These are phyloP conservation scores for Bipolaris victoriae DNA, from an alignment of 2,329 filamentous ascomycete genomes.

Conservation along the genomic window DNA sequence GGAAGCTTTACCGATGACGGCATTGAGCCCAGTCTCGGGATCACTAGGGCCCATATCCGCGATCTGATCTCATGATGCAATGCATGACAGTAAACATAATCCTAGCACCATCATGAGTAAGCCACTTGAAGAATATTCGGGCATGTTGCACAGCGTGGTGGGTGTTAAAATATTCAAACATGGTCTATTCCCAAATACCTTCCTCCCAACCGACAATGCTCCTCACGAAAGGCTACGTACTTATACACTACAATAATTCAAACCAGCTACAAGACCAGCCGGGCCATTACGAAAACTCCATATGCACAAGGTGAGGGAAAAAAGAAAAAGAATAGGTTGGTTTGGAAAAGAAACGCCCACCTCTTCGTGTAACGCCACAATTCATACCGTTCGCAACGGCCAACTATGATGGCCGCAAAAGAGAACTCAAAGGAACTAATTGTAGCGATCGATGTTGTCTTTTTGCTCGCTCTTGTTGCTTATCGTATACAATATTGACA, in stretches of 20 bases:
- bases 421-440: neutral
- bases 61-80: constrained; percentile 9
- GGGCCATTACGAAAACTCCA: constrained; percentile 7
- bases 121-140: neutral
- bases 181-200: constrained; percentile 19
- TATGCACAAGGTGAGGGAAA: constrained; percentile 22
- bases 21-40: constrained; percentile 24
- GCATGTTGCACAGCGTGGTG: neutral
- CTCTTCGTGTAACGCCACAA: constrained; percentile 11
- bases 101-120: neutral
- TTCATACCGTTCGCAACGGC: constrained; percentile 7
- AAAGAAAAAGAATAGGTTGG: constrained; percentile 11
- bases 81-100: neutral
- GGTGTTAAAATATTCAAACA: constrained; percentile 2
- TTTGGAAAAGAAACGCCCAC: constrained; percentile 2
- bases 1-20: constrained; percentile 37
- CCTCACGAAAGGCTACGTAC: constrained; percentile 15
- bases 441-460: neutral
- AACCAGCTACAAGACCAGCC: constrained; percentile 7
- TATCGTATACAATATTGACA: constrained; percentile 6
- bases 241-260: constrained; percentile 20
- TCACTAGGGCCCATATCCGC: constrained; percentile 17
- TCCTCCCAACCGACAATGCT: constrained; percentile 7
- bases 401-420: constrained; percentile 8
- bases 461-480: neutral